These are phyloP conservation scores for Entoloma clypeatum DNA, from an alignment of 1,284 basidiomycete species.

Conservation along the genomic window DNA sequence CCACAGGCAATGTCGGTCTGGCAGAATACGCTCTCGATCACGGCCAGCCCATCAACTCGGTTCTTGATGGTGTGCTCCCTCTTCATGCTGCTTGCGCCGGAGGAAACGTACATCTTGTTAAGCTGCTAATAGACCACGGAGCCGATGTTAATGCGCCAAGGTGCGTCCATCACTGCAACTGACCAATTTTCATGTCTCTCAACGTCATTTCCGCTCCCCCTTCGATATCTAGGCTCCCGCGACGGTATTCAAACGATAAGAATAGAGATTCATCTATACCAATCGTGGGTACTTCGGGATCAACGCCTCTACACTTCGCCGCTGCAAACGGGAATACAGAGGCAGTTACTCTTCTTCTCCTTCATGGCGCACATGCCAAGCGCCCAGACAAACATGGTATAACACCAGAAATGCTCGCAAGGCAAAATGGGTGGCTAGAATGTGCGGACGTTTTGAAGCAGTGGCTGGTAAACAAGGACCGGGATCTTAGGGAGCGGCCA, in stretches of 20 bases:
- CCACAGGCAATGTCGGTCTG: conserved; percentile 83
- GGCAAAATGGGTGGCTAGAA: conserved; percentile 61
- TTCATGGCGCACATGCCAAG: conserved; percentile 75
- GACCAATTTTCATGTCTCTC: conserved; percentile 6
- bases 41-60: conserved; percentile 91
- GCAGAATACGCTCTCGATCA: conserved; percentile 86
- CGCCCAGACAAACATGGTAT: conserved; percentile 84
- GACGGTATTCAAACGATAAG: conserved; percentile 76
- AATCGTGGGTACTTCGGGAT: conserved; percentile 78
- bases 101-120: conserved; percentile 81
- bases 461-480: conserved; percentile 58
- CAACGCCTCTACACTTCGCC: conserved; percentile 92
- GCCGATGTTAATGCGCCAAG: conserved; percentile 92
- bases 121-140: conserved; percentile 82
- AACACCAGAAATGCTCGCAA: conserved; percentile 72
- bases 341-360: conserved; percentile 73
- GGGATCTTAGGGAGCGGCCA: conserved; percentile 47
- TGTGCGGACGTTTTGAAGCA: conserved; percentile 56
- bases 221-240: conserved; percentile 53
- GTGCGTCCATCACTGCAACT: conserved; percentile 31
- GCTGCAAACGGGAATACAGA: conserved; percentile 84
- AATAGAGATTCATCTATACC: conserved; percentile 57
- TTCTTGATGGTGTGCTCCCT: conserved; percentile 87
- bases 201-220: conserved; percentile 11
- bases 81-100: conserved; percentile 89